Percentiles rank a stretch among this genome's conserved stretches.
These are phyloP conservation scores for Tephrocybe sp. DNA, from an alignment of 768 basidiomycete genomes.

Conservation along the genomic window DNA sequence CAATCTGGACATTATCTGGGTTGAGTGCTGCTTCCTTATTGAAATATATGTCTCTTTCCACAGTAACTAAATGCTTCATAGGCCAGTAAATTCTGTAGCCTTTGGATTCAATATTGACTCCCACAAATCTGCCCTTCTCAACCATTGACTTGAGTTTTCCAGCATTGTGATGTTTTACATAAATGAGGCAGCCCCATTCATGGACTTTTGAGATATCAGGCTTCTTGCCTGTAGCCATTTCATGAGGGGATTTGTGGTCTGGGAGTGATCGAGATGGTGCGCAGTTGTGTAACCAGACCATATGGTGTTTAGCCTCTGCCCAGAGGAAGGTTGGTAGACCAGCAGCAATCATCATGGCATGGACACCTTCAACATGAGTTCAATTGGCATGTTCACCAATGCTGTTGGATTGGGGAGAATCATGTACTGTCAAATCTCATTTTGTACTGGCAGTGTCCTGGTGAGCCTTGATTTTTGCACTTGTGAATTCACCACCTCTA, in stretches of 20 bases:
- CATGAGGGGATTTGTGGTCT: slow-evolving; percentile 18
- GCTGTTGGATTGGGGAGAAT: slow-evolving; percentile 27
- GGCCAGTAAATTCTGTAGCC: slow-evolving; percentile 31
- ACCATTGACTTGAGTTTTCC: slow-evolving; percentile 8
- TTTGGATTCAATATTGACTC: slow-evolving; percentile 24
- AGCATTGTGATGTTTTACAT: slow-evolving; percentile 16
- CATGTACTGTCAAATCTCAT: slow-evolving; percentile 31
- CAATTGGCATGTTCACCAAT: slow-evolving; percentile 5
- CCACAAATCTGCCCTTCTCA: slow-evolving; percentile 3
- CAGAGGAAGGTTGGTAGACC: slow-evolving; percentile 8
- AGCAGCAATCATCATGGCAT: slow-evolving; percentile 2
- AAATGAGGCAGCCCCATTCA: slow-evolving; percentile 1
- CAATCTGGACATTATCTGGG: slow-evolving; percentile 23
- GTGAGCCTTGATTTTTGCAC: slow-evolving; percentile 19
- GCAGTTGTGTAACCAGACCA: slow-evolving; percentile 5
- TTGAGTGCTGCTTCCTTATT: slow-evolving; percentile 17
- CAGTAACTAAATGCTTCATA: slow-evolving; percentile 18
- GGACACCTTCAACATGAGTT: not conserved
- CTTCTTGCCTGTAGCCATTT: slow-evolving; percentile 4
- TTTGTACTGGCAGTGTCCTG: slow-evolving; percentile 25
- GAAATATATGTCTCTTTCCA: slow-evolving; percentile 27
- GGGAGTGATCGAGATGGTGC: slow-evolving; percentile 3
- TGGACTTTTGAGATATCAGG: not conserved
- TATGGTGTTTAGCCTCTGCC: slow-evolving; percentile 8
- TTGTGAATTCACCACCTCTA: slow-evolving; percentile 25